Percentiles rank a stretch among this genome's conserved stretches.
Conservation (phyloP, 257 asterid species). For the Knoxia roxburghii region DNA sequence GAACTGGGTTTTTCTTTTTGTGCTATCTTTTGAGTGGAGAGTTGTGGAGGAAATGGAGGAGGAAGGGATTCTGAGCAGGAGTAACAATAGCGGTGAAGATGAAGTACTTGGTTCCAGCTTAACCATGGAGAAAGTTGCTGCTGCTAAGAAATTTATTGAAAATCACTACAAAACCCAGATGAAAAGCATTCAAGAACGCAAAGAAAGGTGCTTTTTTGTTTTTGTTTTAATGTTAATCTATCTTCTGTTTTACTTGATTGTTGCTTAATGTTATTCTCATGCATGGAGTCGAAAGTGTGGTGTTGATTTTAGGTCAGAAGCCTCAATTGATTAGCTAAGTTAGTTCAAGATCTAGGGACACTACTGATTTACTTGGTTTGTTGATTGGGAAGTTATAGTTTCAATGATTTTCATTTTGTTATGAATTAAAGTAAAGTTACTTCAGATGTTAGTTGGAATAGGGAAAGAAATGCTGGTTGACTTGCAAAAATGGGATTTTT, state of each 20-base stretch:
- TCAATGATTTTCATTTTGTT: not conserved
- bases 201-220: conserved; percentile 54
- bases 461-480: conserved; percentile 3
- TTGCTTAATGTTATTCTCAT: not conserved
- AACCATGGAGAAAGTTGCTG: conserved; percentile 99
- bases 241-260: not conserved
- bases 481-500: conserved; percentile 2
- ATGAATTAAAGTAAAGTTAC: not conserved
- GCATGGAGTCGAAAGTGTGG: not conserved
- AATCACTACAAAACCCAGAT: conserved; percentile 95
- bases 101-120: conserved; percentile 80
- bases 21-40: conserved; percentile 18
- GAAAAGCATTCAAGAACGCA: conserved; percentile 90
- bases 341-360: conserved; percentile 17
- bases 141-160: conserved; percentile 94
- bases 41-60: conserved; percentile 39
- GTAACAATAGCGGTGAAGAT: conserved; percentile 33
- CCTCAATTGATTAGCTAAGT: conserved; percentile 7
- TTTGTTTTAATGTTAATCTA: not conserved
- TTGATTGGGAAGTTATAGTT: not conserved
- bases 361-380: conserved; percentile 8
- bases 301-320: not conserved
- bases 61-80: conserved; percentile 14
- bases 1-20: conserved; percentile 8
- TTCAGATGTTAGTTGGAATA: not conserved